These are phyloP conservation scores for Lipomyces spencermartinsiae DNA, from an alignment of 805 yeast genomes.

Conservation along the genomic window DNA sequence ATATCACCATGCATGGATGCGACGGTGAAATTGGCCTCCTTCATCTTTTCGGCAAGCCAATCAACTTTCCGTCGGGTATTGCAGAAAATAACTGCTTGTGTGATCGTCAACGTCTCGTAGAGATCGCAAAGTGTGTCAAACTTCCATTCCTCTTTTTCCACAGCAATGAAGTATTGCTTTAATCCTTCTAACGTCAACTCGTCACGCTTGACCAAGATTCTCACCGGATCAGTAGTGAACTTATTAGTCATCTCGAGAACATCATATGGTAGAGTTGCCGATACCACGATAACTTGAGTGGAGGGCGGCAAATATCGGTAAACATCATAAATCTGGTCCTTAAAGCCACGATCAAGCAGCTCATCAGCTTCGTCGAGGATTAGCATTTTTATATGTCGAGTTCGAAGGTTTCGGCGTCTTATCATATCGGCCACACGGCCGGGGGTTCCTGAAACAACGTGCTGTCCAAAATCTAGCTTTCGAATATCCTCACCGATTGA, in stretches of 20 bases:
- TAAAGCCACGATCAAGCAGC: slow-evolving; percentile 90
- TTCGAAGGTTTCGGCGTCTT: slow-evolving; percentile 81
- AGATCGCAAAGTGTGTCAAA: slow-evolving; percentile 93
- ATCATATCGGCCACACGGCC: slow-evolving; percentile 98
- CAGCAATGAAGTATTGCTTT: slow-evolving; percentile 88
- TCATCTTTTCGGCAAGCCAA: slow-evolving; percentile 76
- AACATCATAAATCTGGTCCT: slow-evolving; percentile 93
- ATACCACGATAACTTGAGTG: slow-evolving; percentile 91
- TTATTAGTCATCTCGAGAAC: slow-evolving; percentile 89
- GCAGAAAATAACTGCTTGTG: slow-evolving; percentile 98
- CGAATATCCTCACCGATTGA: slow-evolving; percentile 85
- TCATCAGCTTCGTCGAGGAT: slow-evolving; percentile 99
- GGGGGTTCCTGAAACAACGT: slow-evolving; percentile 96
- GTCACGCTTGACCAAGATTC: slow-evolving; percentile 92
- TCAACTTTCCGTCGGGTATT: slow-evolving; percentile 95
- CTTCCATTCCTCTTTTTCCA: slow-evolving; percentile 92
- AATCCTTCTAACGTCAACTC: slow-evolving; percentile 96
- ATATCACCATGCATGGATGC: slow-evolving; percentile 96
- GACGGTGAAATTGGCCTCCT: slow-evolving; percentile 84
- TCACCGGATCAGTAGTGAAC: slow-evolving; percentile 93
- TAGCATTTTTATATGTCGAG: slow-evolving; percentile 88
- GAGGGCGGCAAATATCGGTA: slow-evolving; percentile 85
- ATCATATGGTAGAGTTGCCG: slow-evolving; percentile 94
- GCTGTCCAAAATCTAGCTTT: slow-evolving; percentile 84
- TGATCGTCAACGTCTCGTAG: slow-evolving; percentile 92